Conservation (phyloP, 805 yeast genomes). For the Schizosaccharomyces lindneri region DNA sequence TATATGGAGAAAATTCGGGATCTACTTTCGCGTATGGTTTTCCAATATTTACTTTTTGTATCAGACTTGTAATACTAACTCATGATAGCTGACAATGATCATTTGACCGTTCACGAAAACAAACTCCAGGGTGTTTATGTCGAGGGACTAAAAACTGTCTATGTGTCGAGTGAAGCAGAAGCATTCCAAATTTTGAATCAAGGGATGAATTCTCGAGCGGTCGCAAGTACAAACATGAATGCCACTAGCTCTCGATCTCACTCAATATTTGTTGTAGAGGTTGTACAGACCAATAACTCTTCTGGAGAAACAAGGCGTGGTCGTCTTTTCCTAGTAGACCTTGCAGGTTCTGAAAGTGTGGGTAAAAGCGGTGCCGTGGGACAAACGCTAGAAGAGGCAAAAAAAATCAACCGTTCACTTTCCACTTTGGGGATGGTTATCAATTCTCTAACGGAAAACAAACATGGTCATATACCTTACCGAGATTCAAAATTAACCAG, state of each 20-base stretch:
- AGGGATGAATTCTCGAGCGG: conserved; percentile 33
- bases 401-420: conserved; percentile 55
- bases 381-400: conserved; percentile 54
- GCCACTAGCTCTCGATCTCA: conserved; percentile 56
- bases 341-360: conserved; percentile 71
- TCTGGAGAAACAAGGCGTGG: conserved; percentile 38
- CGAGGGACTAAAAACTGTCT: conserved; percentile 37
- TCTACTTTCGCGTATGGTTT: conserved; percentile 22
- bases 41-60: background rate
- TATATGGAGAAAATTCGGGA: conserved; percentile 59
- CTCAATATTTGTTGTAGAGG: conserved; percentile 43
- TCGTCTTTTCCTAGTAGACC: conserved; percentile 48
- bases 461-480: conserved; percentile 42
- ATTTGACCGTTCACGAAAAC: conserved; percentile 38
- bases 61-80: background rate
- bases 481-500: conserved; percentile 59
- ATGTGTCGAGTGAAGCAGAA: conserved; percentile 34
- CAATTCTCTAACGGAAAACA: conserved; percentile 47
- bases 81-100: conserved; percentile 8
- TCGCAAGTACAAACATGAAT: conserved; percentile 42
- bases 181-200: conserved; percentile 30
- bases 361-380: conserved; percentile 59
- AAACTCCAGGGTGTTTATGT: conserved; percentile 42
- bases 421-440: conserved; percentile 63
- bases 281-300: conserved; percentile 32